phyloP scores from a whole-genome alignment of 2,329 filamentous ascomycete species.

The Canariomyces notabilis region DNA sequence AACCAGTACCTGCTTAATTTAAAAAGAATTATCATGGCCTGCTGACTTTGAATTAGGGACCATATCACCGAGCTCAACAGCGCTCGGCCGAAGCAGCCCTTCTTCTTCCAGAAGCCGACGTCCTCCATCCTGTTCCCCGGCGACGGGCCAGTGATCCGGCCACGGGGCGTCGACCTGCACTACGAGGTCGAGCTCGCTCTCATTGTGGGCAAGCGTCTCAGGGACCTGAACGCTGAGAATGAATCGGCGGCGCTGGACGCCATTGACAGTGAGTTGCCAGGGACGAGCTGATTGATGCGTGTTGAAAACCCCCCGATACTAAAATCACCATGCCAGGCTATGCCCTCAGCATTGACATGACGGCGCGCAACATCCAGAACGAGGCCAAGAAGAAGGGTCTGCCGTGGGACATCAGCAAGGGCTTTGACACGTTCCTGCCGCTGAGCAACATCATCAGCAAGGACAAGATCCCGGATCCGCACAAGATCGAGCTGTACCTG shows the following conservation, averaged over 20 bases:
- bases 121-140: slow-evolving; percentile 77
- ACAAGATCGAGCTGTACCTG: slow-evolving; percentile 81
- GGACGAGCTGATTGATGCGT: too few species aligned
- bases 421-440: slow-evolving; percentile 95
- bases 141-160: slow-evolving; percentile 74
- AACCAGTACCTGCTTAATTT: slow-evolving; percentile 1
- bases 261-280: slow-evolving; percentile 70
- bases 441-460: slow-evolving; percentile 78
- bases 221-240: slow-evolving; percentile 71
- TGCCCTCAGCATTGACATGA: slow-evolving; percentile 93
- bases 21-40: neutral
- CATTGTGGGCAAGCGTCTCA: slow-evolving; percentile 75
- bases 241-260: slow-evolving; percentile 71
- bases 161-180: slow-evolving; percentile 78
- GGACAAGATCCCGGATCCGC: slow-evolving; percentile 74
- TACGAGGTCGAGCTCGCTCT: slow-evolving; percentile 94
- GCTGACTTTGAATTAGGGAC: slow-evolving; percentile 52
- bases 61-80: slow-evolving; percentile 92
- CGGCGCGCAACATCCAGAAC: slow-evolving; percentile 88
- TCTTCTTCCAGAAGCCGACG: slow-evolving; percentile 97
- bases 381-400: slow-evolving; percentile 96
- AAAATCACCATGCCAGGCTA: slow-evolving; percentile 51
- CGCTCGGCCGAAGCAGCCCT: slow-evolving; percentile 83
- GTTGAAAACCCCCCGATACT: neutral
- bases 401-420: slow-evolving; percentile 94